A percentile compares a stretch with the other conserved stretches of the same genome.
These are phyloP conservation scores for Magnaporthales sp. DNA, from an alignment of 2,329 filamentous ascomycete genomes.

Conservation along the genomic window DNA sequence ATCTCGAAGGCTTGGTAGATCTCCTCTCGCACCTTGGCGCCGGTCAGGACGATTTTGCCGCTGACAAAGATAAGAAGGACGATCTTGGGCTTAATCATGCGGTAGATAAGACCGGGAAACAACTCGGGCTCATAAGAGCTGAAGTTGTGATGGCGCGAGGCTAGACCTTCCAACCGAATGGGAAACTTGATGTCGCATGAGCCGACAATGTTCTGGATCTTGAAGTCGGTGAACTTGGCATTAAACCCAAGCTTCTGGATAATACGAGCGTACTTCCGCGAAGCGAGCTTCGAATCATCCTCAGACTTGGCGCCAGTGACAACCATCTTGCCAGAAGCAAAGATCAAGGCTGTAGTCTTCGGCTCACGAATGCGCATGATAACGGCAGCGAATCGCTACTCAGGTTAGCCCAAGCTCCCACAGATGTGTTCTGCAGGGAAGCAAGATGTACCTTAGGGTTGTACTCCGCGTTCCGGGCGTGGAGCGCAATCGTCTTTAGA, in stretches of 20 bases:
- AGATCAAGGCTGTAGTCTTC: constrained; percentile 97
- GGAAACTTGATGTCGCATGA: constrained; percentile 99
- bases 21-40: constrained; percentile 95
- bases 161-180: constrained; percentile 90
- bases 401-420: constrained; percentile 21
- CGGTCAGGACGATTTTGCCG: constrained; percentile 96
- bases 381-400: constrained; percentile 90
- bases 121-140: constrained; percentile 97
- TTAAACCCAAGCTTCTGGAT: constrained; percentile 99
- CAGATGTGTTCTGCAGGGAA: constrained; percentile 16
- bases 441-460: constrained; percentile 77
- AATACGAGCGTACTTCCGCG: constrained; percentile 95
- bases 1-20: constrained; percentile 96
- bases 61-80: constrained; percentile 96
- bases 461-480: constrained; percentile 97
- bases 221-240: constrained; percentile 99
- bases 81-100: constrained; percentile 99
- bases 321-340: constrained; percentile 98
- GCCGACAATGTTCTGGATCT: constrained; percentile 99
- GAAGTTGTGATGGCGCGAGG: constrained; percentile 97
- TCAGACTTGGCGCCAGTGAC: constrained; percentile 97
- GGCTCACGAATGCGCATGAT: constrained; percentile 99
- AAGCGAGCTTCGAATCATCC: constrained; percentile 94
- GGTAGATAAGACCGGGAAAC: constrained; percentile 98
- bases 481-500: constrained; percentile 96